Percentiles rank a stretch among this genome's conserved stretches.
These are phyloP conservation scores for Kazachstania africana DNA, from an alignment of 805 yeast genomes.

Conservation along the genomic window DNA sequence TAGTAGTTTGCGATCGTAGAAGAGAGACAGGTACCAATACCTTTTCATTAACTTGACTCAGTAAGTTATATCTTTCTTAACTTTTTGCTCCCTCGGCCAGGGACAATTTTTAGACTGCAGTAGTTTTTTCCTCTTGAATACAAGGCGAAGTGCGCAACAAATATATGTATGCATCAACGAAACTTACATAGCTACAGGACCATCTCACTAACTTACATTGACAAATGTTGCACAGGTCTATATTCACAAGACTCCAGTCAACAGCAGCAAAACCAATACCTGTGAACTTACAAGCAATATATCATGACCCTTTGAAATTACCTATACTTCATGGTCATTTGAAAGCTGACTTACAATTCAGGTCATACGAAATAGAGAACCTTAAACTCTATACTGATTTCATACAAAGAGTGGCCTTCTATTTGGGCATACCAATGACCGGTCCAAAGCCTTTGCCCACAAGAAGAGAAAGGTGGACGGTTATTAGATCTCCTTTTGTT, in stretches of 20 bases:
- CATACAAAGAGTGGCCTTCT: slow-evolving; percentile 81
- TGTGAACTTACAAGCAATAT: slow-evolving; percentile 69
- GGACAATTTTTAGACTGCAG: no score
- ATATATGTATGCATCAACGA: no score
- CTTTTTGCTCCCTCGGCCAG: no score
- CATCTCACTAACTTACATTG: no score
- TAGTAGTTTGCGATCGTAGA: no score
- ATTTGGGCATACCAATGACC: slow-evolving; percentile 74
- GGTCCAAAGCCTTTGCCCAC: slow-evolving; percentile 61
- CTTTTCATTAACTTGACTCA: no score
- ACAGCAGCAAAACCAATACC: slow-evolving; percentile 34
- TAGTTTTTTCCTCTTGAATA: no score
- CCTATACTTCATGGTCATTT: slow-evolving; percentile 57
- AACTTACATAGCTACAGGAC: no score
- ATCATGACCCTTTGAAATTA: slow-evolving; percentile 68
- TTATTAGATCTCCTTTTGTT: slow-evolving; percentile 83
- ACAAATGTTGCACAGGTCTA: no score
- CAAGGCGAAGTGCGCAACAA: no score
- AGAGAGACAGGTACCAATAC: no score
- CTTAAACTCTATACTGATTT: slow-evolving; percentile 73
- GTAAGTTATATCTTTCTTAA: no score
- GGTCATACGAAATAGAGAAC: slow-evolving; percentile 59
- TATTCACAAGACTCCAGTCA: slow-evolving; percentile 9
- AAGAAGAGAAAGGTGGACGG: slow-evolving; percentile 83
- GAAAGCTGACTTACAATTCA: slow-evolving; percentile 66